phyloP scores from a whole-genome alignment of 352 stramenopile genomes.

The Phytophthora idaei region DNA sequence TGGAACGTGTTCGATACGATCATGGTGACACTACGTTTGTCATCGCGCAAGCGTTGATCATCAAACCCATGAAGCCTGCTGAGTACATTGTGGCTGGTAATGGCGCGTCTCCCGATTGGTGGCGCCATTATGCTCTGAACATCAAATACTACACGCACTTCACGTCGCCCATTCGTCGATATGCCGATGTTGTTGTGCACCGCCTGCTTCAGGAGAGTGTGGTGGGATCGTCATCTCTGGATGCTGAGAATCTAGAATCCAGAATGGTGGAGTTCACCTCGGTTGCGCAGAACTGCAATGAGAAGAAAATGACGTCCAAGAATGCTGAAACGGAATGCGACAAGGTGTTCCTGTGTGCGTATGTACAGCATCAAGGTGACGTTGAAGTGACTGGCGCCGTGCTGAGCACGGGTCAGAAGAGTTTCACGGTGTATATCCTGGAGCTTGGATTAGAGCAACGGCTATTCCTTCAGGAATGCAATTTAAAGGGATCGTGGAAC shows the following conservation, averaged over 20 bases:
- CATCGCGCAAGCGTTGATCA: conserved; percentile 93
- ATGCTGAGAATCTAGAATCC: conserved; percentile 22
- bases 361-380: conserved; percentile 65
- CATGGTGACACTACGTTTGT: conserved; percentile 83
- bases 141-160: conserved; percentile 99
- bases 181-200: conserved; percentile 88
- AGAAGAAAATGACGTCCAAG: conserved; percentile 88
- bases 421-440: conserved; percentile 79
- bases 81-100: conserved; percentile 93
- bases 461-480: conserved; percentile 56
- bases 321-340: conserved; percentile 80
- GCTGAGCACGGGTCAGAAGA: conserved; percentile 74
- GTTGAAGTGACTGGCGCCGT: conserved; percentile 72
- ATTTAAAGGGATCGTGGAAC: conserved; percentile 52
- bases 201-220: conserved; percentile 68
- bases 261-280: conserved; percentile 49
- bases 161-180: conserved; percentile 96
- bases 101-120: conserved; percentile 66
- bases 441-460: conserved; percentile 78
- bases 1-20: conserved; percentile 76
- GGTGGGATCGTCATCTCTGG: conserved; percentile 7
- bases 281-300: conserved; percentile 80
- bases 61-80: conserved; percentile 94
- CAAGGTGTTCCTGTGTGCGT: conserved; percentile 82
- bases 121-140: conserved; percentile 96